These are phyloP conservation scores for Cryptococcus hybrid DNA, from an alignment of 1,284 basidiomycete genomes.

Conservation along the genomic window DNA sequence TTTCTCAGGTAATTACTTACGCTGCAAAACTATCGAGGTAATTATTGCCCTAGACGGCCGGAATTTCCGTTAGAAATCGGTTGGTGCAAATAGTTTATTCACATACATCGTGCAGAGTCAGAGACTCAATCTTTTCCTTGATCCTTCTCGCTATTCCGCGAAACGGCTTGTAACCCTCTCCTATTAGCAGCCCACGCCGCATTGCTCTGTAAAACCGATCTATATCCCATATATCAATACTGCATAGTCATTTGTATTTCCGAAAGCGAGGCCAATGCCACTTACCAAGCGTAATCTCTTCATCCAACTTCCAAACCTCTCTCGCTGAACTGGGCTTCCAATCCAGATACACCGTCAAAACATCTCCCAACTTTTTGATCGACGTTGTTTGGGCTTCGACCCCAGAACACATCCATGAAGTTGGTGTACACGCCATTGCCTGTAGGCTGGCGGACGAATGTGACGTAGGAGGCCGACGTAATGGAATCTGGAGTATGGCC, in stretches of 20 bases:
- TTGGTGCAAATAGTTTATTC: conserved; percentile 1
- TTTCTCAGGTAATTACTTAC: conserved; percentile 11
- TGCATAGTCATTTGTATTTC: no score
- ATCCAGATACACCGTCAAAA: conserved; percentile 11
- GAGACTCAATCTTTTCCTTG: conserved; percentile 30
- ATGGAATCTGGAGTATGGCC: no score
- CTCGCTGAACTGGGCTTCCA: conserved; percentile 8
- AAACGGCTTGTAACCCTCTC: conserved; percentile 32
- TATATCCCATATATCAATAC: conserved; percentile 4
- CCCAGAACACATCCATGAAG: conserved; percentile 37
- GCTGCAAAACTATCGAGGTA: conserved; percentile 20
- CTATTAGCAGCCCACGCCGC: conserved; percentile 28
- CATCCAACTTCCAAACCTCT: conserved; percentile 36
- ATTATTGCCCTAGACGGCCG: conserved; percentile 19
- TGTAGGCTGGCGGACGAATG: not conserved
- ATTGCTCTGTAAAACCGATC: conserved; percentile 41
- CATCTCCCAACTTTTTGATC: not conserved
- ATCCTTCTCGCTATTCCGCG: conserved; percentile 25
- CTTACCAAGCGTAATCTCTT: conserved; percentile 36
- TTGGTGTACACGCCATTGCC: conserved; percentile 18
- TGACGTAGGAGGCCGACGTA: conserved; percentile 10
- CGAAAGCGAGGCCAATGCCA: no score
- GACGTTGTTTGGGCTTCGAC: no score
- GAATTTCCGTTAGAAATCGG: not conserved
- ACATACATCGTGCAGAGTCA: conserved; percentile 29